phyloP scores from a whole-genome alignment of 345 rosid genomes.

The Jatropha curcas region DNA sequence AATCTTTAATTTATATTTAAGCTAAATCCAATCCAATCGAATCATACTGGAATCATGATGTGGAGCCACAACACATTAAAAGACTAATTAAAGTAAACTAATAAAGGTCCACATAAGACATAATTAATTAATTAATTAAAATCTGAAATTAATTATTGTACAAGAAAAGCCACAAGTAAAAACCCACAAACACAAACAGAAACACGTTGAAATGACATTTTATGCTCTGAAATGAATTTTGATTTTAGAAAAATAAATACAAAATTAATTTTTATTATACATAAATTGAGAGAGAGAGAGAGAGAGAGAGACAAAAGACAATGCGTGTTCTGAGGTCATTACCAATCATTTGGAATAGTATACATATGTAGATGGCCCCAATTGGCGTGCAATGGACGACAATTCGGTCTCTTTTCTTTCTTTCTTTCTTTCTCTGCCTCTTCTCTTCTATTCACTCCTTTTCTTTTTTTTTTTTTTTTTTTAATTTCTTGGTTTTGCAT shows the following conservation, averaged over 20 bases:
- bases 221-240: not conserved
- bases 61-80: no score
- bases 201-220: conserved; percentile 26
- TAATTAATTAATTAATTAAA: no score
- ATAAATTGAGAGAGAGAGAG: not conserved
- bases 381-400: conserved; percentile 45
- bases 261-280: no score
- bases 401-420: conserved; percentile 16
- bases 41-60: no score
- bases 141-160: no score
- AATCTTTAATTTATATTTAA: no score
- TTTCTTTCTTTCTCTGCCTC: not conserved
- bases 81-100: no score
- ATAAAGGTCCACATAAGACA: no score
- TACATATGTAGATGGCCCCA: conserved; percentile 19
- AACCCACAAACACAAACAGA: not conserved
- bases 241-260: not conserved
- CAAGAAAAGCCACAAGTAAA: no score
- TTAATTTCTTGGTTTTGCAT: conserved; percentile 10
- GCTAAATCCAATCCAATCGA: no score
- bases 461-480: no score
- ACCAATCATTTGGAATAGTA: conserved; percentile 44
- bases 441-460: not conserved
- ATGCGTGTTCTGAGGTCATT: conserved; percentile 11
- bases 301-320: conserved; percentile 9